phyloP scores from a whole-genome alignment of 2,329 filamentous ascomycete species.

The Phialophora chinensis region DNA sequence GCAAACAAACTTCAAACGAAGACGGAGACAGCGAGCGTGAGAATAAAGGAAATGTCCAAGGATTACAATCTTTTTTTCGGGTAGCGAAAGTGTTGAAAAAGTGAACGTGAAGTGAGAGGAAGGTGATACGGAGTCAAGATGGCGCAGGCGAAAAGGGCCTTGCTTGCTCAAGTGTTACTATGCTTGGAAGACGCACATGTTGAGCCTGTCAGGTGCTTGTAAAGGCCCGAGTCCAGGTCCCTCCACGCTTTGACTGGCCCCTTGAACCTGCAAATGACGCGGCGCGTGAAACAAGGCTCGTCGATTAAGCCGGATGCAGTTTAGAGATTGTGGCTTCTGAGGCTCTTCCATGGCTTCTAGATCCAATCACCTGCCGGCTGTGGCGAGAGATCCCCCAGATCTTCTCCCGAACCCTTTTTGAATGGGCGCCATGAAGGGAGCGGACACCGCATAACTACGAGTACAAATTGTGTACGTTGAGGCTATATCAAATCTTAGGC shows the following conservation, averaged over 20 bases:
- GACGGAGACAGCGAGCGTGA: constrained; percentile 17
- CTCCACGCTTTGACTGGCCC: constrained; percentile 11
- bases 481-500: neutral
- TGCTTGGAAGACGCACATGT: constrained; percentile 18
- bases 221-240: constrained; percentile 16
- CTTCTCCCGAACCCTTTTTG: neutral
- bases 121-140: constrained; percentile 13
- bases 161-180: constrained; percentile 15
- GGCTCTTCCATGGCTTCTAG: constrained; percentile 2
- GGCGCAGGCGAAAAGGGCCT: constrained; percentile 9
- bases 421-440: neutral
- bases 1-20: constrained; percentile 16
- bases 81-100: constrained; percentile 1
- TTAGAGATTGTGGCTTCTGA: neutral
- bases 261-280: constrained; percentile 24
- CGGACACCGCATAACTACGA: neutral
- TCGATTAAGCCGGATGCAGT: neutral
- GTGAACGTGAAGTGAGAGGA: constrained; percentile 12
- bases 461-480: neutral
- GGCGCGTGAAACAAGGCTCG: constrained; percentile 32
- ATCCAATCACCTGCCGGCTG: constrained; percentile 4
- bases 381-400: neutral
- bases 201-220: neutral
- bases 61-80: constrained; percentile 3
- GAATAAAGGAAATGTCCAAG: constrained; percentile 1